These are phyloP conservation scores for Silene latifolia DNA, from an alignment of 148 eudicot species.

Conservation along the genomic window DNA sequence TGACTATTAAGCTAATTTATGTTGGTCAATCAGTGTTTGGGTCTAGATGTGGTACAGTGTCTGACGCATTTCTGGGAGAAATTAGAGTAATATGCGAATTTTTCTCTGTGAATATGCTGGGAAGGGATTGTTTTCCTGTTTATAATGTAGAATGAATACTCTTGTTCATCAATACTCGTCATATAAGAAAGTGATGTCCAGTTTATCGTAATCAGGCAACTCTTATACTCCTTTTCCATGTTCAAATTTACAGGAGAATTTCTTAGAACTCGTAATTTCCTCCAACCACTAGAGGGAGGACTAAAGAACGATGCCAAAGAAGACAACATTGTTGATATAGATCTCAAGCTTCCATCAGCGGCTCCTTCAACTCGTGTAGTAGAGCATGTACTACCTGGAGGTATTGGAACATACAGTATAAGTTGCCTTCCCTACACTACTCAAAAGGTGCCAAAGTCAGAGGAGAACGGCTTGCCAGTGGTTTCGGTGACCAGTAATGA, in stretches of 20 bases:
- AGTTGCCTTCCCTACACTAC: slow-evolving; percentile 56
- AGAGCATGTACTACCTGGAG: slow-evolving; percentile 79
- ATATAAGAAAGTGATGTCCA: neutral
- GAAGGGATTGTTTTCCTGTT: neutral
- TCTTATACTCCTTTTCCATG: neutral
- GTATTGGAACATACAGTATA: slow-evolving; percentile 78
- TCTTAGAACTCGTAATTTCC: slow-evolving; percentile 73
- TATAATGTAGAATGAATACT: neutral
- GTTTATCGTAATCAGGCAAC: too few species aligned
- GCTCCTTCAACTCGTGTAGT: slow-evolving; percentile 40
- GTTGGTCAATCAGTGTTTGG: neutral
- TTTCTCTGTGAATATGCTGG: neutral
- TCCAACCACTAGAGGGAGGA: slow-evolving; percentile 71
- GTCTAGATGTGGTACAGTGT: neutral
- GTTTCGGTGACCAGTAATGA: slow-evolving; percentile 48
- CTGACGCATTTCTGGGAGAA: neutral
- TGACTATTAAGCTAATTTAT: too few species aligned
- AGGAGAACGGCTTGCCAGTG: slow-evolving; percentile 40
- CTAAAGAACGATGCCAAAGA: slow-evolving; percentile 45
- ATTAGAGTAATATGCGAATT: neutral
- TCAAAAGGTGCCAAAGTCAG: slow-evolving; percentile 62
- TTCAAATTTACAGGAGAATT: slow-evolving; percentile 41
- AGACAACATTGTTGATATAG: slow-evolving; percentile 38
- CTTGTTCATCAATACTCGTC: neutral
- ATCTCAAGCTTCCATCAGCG: slow-evolving; percentile 43